Base-by-base conservation (phyloP, 805 yeast genomes). In the Vanderwaltozyma polyspora region DNA sequence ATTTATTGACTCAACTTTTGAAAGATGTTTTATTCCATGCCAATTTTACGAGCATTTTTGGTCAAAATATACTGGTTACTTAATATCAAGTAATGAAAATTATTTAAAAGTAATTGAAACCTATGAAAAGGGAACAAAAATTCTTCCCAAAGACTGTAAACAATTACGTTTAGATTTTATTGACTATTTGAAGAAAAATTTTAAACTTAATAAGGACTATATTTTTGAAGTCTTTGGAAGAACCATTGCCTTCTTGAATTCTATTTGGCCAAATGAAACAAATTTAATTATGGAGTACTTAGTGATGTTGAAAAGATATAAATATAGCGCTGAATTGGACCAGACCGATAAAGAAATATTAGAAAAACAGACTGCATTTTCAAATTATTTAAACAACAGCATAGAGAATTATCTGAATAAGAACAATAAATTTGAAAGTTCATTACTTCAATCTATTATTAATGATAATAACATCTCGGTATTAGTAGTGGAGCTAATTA, bases 11-110 rank as follows among this genome's bases (percentile, higher is more conserved):
- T 58, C 68, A 6, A 48, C 82, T 1, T 87, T 79, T 55, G 89
- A 82, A 51, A 65, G 95, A 37, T 73, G 84, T 13, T 58, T 89
- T 9, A 61, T 82, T 1, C 83, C 93, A 0, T 69, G 77, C 34
- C 80, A 86, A 27, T 57, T 59, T 15, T 62, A 67, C 31, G 74
- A 72, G 22, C 62, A 61, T 12, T 51, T 84, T 14, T 89, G 97
- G 97, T 48, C 74, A 13, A 68, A 68, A 35, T 87, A 80, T 50
- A 38, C 73, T 6, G 57, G 69, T 3, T 85, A 76, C 68, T 46
- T 73, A 18, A 19, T 14, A 26, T 13, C 24, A 8, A 16, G 15
- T 3, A n/a, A 25, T 6, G 10, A 12, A 10, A 9, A 21, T 3
- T 44, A 53, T 21, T 62, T 56, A 2, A 49, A 51, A 10, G 56